Conservation (phyloP, 352 stramenopile genomes). For the Pythium rhizo-oryzae region DNA sequence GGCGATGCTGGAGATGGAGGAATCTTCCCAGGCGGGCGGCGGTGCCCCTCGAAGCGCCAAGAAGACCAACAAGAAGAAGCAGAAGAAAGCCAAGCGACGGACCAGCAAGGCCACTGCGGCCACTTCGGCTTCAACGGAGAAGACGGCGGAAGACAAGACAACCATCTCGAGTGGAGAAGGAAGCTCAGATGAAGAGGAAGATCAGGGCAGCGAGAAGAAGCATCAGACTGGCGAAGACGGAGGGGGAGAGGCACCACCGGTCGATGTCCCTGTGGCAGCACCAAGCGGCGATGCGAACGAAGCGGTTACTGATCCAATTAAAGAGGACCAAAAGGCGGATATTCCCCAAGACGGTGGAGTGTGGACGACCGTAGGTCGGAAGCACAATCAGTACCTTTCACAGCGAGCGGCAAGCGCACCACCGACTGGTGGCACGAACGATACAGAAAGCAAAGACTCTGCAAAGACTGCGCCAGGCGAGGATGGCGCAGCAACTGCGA, state of each 20-base stretch:
- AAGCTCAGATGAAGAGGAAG: slow-evolving; percentile 27
- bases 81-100: slow-evolving; percentile 68
- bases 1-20: slow-evolving; percentile 85
- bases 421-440: background rate
- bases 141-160: slow-evolving; percentile 29
- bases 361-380: slow-evolving; percentile 79
- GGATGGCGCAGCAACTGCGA: background rate
- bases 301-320: background rate
- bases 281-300: background rate
- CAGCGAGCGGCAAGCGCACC: slow-evolving; percentile 23
- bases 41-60: slow-evolving; percentile 32
- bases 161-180: slow-evolving; percentile 23
- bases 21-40: slow-evolving; percentile 28
- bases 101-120: slow-evolving; percentile 29
- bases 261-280: background rate
- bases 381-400: slow-evolving; percentile 43
- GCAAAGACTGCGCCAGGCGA: background rate
- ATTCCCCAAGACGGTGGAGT: slow-evolving; percentile 33
- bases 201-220: slow-evolving; percentile 3
- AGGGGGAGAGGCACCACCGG: background rate
- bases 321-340: slow-evolving; percentile 1
- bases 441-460: background rate
- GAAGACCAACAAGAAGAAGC: slow-evolving; percentile 67
- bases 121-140: background rate
- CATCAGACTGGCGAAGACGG: background rate